A percentile compares a stretch with the other conserved stretches of the same genome.
phyloP scores from a whole-genome alignment of 306 rosid species.

The Vigna mungo region DNA sequence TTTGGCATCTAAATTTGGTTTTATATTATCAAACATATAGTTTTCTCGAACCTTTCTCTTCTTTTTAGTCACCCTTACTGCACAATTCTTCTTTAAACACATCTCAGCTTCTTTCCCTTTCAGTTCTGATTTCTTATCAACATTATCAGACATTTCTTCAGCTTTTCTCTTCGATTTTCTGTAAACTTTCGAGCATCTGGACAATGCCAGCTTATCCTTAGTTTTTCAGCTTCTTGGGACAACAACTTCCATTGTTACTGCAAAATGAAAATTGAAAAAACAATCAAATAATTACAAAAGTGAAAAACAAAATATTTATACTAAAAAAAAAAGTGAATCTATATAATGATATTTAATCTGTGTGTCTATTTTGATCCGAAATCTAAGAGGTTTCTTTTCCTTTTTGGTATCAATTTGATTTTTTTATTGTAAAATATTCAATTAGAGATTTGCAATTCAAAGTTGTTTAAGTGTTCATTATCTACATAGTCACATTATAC shows the following conservation, averaged over 20 bases:
- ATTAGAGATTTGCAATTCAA: no score
- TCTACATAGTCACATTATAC: no score
- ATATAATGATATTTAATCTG: no score
- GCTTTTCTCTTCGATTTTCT: conserved; percentile 39
- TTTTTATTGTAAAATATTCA: no score
- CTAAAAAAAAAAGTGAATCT: no score
- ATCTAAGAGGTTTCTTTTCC: no score
- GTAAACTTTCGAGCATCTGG: conserved; percentile 37
- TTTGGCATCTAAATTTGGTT: neutral
- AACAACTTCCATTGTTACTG: conserved; percentile 60
- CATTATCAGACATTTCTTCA: conserved; percentile 25
- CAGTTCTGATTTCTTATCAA: conserved; percentile 6
- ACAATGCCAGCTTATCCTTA: conserved; percentile 28
- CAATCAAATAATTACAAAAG: neutral
- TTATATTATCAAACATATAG: neutral
- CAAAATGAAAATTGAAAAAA: conserved; percentile 27
- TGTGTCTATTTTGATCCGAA: no score
- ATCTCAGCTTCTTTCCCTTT: conserved; percentile 35
- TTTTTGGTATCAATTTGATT: no score
- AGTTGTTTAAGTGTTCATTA: no score
- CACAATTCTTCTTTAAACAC: neutral
- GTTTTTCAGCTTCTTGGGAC: conserved; percentile 37
- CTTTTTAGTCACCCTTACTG: neutral
- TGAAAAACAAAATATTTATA: no score
- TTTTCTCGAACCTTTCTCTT: neutral